A percentile compares a stretch with the other conserved stretches of the same genome.
Evolutionary conservation across 1,284 basidiomycete species (phyloP).

Genomic region (Trichosporon faecale): DNA sequence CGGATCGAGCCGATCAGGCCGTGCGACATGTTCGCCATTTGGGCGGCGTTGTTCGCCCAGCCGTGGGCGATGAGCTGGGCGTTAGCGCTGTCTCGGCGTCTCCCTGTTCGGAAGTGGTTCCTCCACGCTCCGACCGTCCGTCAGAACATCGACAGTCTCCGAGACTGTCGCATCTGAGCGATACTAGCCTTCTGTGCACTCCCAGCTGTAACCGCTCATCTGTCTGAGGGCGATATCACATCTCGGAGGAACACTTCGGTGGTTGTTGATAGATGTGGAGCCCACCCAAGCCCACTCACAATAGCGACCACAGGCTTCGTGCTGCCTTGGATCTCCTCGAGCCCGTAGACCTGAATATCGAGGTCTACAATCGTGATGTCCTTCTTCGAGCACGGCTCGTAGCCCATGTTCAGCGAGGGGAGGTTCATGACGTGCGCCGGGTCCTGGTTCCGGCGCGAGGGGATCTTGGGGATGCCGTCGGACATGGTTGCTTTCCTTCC

Average conservation of each 20-base stretch:
- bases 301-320: conserved; percentile 33
- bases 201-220: too few relatives aligned
- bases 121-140: too few relatives aligned
- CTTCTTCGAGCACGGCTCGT: conserved; percentile 21
- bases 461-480: conserved; percentile 19
- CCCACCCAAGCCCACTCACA: conserved; percentile 26
- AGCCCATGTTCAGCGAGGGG: conserved; percentile 32
- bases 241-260: too few relatives aligned
- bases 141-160: too few relatives aligned
- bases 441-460: conserved; percentile 25
- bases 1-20: conserved; percentile 39
- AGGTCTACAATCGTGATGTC: conserved; percentile 37
- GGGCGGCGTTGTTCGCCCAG: conserved; percentile 24
- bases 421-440: conserved; percentile 32
- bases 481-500: neutral
- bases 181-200: too few relatives aligned
- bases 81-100: neutral
- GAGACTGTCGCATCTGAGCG: too few relatives aligned
- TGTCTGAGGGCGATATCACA: too few relatives aligned
- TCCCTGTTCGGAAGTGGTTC: too few relatives aligned
- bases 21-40: conserved; percentile 38
- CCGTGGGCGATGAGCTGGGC: conserved; percentile 25
- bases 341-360: conserved; percentile 37
- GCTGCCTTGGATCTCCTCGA: conserved; percentile 39
- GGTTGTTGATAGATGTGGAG: neutral